Percentiles rank a stretch among this genome's conserved stretches.
phyloP scores from a whole-genome alignment of 1,284 basidiomycete genomes.

The Laetiporus sulphureus region DNA sequence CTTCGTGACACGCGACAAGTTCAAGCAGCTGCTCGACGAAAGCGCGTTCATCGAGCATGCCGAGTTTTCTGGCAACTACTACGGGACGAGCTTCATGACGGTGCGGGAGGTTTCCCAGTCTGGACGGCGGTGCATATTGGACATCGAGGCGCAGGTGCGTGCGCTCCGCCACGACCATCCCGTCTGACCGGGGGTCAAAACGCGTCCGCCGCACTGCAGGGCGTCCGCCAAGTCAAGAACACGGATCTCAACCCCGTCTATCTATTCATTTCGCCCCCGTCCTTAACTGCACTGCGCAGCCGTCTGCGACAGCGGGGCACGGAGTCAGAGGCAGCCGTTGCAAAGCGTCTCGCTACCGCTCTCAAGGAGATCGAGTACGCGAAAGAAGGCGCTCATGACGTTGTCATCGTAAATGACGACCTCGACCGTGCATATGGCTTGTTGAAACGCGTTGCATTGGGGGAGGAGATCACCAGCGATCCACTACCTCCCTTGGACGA shows the following conservation, averaged over 20 bases:
- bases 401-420: conserved; percentile 91
- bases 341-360: conserved; percentile 77
- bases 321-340: conserved; percentile 71
- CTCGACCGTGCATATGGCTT: conserved; percentile 76
- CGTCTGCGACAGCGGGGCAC: conserved; percentile 83
- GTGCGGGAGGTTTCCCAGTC: conserved; percentile 49
- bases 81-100: conserved; percentile 84
- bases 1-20: conserved; percentile 56
- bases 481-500: conserved; percentile 53
- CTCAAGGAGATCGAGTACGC: conserved; percentile 86
- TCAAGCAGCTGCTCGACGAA: conserved; percentile 55
- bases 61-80: conserved; percentile 87
- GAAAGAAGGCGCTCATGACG: conserved; percentile 69
- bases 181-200: conserved; percentile 12
- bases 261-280: conserved; percentile 91
- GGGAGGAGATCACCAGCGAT: conserved; percentile 49
- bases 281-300: conserved; percentile 54
- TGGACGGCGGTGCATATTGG: conserved; percentile 82
- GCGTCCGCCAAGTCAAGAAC: conserved; percentile 75
- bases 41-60: conserved; percentile 75
- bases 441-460: conserved; percentile 69
- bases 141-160: conserved; percentile 92
- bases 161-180: conserved; percentile 1
- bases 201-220: conserved; percentile 40
- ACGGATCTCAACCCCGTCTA: conserved; percentile 80